Conservation (phyloP, 306 rosid species). For the Vigna angularis region DNA sequence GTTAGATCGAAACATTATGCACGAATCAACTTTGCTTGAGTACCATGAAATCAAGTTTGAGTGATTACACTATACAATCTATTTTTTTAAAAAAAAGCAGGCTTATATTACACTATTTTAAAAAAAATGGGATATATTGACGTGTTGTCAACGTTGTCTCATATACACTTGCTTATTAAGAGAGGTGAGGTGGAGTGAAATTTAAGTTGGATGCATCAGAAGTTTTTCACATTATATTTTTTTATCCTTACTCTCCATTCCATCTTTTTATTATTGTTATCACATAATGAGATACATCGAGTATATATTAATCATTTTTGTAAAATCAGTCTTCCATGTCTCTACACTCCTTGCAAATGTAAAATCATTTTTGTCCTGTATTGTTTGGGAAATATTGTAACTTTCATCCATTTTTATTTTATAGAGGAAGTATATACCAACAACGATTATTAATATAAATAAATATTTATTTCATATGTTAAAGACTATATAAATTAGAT, state of each 20-base stretch:
- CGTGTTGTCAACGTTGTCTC: not conserved
- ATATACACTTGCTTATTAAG: not conserved
- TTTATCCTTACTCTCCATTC: no score
- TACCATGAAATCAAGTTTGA: not conserved
- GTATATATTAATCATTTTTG: no score
- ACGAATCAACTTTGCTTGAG: not conserved
- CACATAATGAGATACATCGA: no score
- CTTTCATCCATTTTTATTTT: not conserved
- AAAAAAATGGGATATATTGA: not conserved
- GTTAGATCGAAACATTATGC: not conserved
- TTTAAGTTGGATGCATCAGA: not conserved
- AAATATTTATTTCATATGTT: not conserved
- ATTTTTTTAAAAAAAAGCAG: not conserved
- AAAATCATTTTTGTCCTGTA: not conserved
- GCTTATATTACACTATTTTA: conserved; percentile 1
- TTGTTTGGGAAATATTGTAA: not conserved
- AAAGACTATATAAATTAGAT: not conserved
- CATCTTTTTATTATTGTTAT: no score
- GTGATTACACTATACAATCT: not conserved
- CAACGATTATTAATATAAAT: not conserved
- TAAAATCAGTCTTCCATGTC: no score
- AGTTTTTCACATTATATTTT: no score
- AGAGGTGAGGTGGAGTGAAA: not conserved
- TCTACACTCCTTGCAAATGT: not conserved
- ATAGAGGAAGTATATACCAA: not conserved